These are phyloP conservation scores for Phylloporus sp. DNA, from an alignment of 1,284 basidiomycete genomes.

Conservation along the genomic window DNA sequence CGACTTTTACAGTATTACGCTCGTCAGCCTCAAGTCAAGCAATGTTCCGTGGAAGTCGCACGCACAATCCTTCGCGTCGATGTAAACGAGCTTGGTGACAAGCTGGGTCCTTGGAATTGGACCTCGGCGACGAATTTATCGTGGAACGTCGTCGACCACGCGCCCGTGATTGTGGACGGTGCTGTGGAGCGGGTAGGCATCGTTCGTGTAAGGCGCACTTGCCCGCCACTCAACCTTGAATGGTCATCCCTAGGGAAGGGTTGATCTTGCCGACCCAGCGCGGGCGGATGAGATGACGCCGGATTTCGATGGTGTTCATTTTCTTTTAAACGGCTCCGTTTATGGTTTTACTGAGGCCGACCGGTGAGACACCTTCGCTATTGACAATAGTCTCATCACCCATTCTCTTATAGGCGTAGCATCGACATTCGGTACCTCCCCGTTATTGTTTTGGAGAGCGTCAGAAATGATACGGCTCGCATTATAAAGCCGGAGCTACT, in stretches of 20 bases:
- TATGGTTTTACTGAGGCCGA: constrained; percentile 71
- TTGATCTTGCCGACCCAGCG: constrained; percentile 70
- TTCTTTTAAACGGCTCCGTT: constrained; percentile 76
- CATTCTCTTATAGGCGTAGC: constrained; percentile 45
- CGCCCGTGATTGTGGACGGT: constrained; percentile 31
- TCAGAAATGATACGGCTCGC: constrained; percentile 63
- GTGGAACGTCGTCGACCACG: constrained; percentile 69
- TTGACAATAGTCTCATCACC: not conserved
- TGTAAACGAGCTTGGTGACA: constrained; percentile 50
- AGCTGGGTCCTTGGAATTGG: constrained; percentile 71
- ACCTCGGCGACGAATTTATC: constrained; percentile 60
- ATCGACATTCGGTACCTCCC: constrained; percentile 73
- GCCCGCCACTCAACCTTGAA: not conserved
- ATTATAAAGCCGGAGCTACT: constrained; percentile 70
- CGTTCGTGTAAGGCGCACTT: constrained; percentile 58
- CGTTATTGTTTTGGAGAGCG: constrained; percentile 57
- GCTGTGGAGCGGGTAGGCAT: constrained; percentile 52
- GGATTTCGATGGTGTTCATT: constrained; percentile 81
- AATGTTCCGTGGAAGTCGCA: constrained; percentile 52
- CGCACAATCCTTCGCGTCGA: constrained; percentile 57
- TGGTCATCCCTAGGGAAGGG: constrained; percentile 55
- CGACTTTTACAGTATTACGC: constrained; percentile 67
- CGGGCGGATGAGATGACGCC: constrained; percentile 62
- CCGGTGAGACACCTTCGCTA: constrained; percentile 48
- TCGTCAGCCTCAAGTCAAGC: constrained; percentile 40